phyloP scores from a whole-genome alignment of 192 early-diverging fungal species.

The Hyaloraphidium curvatum region DNA sequence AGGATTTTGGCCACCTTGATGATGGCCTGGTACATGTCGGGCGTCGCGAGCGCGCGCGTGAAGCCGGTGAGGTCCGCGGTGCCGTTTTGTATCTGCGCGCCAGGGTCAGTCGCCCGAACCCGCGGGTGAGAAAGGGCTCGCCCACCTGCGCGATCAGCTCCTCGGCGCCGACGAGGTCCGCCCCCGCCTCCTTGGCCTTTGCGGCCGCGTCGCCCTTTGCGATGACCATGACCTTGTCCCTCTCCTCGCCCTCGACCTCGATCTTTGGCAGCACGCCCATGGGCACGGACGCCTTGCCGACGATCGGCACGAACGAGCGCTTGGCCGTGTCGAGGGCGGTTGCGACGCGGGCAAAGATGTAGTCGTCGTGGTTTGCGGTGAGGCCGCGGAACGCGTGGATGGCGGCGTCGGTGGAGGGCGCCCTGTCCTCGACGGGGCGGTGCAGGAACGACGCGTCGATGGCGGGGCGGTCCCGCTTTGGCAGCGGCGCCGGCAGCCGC shows the following conservation, averaged over 20 bases:
- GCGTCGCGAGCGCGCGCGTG: slow-evolving; percentile 40
- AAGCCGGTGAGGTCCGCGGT: neutral
- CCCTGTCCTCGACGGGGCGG: too few species aligned
- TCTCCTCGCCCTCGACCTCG: neutral
- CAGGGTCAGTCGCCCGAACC: too few species aligned
- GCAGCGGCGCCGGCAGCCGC: too few species aligned
- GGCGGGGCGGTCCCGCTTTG: too few species aligned
- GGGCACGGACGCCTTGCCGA: neutral
- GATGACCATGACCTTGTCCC: neutral
- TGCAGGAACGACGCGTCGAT: too few species aligned
- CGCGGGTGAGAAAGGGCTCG: too few species aligned
- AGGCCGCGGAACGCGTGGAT: too few species aligned
- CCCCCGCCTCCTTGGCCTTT: slow-evolving; percentile 59
- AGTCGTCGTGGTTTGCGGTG: too few species aligned
- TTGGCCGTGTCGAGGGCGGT: neutral
- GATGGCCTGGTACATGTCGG: slow-evolving; percentile 71
- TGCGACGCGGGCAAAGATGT: neutral
- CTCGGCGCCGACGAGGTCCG: slow-evolving; percentile 63
- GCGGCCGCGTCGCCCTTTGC: slow-evolving; percentile 51
- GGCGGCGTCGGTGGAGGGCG: too few species aligned
- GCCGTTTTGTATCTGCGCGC: too few species aligned
- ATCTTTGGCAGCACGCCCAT: neutral
- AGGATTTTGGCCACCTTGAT: slow-evolving; percentile 71
- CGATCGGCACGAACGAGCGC: neutral
- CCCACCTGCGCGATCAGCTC: slow-evolving; percentile 54